Base-by-base conservation (phyloP, 164 flowering plant genomes). In the Euptelea pleiosperma region DNA sequence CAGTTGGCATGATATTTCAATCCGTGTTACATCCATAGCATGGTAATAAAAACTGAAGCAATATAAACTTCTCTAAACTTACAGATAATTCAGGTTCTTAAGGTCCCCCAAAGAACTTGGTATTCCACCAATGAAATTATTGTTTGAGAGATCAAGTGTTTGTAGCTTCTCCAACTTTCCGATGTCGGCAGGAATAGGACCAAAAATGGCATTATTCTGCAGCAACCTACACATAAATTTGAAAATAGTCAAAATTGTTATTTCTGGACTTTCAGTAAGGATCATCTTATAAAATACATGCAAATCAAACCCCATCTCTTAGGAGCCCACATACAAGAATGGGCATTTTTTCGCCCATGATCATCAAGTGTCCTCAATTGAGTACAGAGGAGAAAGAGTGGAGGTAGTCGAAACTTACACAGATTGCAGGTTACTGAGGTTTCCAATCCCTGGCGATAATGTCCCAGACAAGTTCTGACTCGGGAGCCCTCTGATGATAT, bases 71-170 rank as follows among this genome's bases (percentile, higher is more conserved):
- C 49, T 6, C 19, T 35, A 24, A 61, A 73, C 90, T 83, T 73
- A 93, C 99, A 93, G 70, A 69, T 84, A 93, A 64, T 88, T 90
- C 18, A 93, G 80, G 74, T 79, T 78, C 62, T 60, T 76, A 50
- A 93, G 81, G 57, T 76, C 60, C 24, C 96, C 99, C 43, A 88
- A 21, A 30, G 97, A 86, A 75, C 66, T 61, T 2, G 99, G 99
- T 53, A 93, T 82, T 60, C 49, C 79, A 31, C 97, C 96, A 61
- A 26, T 74, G 49, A 90, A 79, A 21, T 59, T 55, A 65, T 93
- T 93, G 71, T 74, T 79, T 57, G 99, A 93, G 66, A 93, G 89
- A 70, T 93, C 97, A 53, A 93, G 92, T 11, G 87, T 81, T 61
- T 85, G 80, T 57, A 93, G 90, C 80, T 82, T 93, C 70, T 70